Conservation (phyloP, 1,139 yeast genomes). For the Yamadazyma blattariae region DNA sequence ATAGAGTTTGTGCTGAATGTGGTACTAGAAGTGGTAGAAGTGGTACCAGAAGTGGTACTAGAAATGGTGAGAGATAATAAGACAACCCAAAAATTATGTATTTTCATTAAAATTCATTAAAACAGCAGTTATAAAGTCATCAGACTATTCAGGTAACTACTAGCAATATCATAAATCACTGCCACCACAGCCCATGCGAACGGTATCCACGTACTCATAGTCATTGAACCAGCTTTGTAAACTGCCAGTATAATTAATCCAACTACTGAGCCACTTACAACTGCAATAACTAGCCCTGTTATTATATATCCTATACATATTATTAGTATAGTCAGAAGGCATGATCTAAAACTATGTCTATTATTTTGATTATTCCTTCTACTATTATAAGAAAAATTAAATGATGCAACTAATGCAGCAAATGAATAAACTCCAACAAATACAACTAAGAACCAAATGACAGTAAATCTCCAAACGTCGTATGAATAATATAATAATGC, state of each 20-base stretch:
- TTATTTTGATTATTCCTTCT: conserved; percentile 15
- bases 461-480: conserved; percentile 86
- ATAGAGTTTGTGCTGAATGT: too few relatives aligned
- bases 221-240: conserved; percentile 71
- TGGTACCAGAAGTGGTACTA: too few relatives aligned
- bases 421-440: conserved; percentile 59
- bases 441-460: conserved; percentile 75
- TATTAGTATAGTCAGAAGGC: conserved; percentile 19
- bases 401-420: conserved; percentile 64
- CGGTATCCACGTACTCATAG: conserved; percentile 95
- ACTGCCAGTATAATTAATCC: conserved; percentile 66
- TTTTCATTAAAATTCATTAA: too few relatives aligned
- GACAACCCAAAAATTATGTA: too few relatives aligned
- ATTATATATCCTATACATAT: conserved; percentile 45
- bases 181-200: conserved; percentile 73
- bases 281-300: conserved; percentile 62
- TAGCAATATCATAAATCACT: conserved; percentile 61
- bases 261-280: conserved; percentile 67
- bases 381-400: conserved; percentile 27
- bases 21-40: too few relatives aligned
- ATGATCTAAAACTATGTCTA: conserved; percentile 5
- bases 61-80: too few relatives aligned
- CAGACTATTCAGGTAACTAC: conserved; percentile 54
- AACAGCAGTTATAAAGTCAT: conserved; percentile 31
- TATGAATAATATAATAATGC: conserved; percentile 63